Percentiles rank a stretch among this genome's conserved stretches.
phyloP scores from a whole-genome alignment of 2,329 filamentous ascomycete genomes.

The Xylaria sp. region DNA sequence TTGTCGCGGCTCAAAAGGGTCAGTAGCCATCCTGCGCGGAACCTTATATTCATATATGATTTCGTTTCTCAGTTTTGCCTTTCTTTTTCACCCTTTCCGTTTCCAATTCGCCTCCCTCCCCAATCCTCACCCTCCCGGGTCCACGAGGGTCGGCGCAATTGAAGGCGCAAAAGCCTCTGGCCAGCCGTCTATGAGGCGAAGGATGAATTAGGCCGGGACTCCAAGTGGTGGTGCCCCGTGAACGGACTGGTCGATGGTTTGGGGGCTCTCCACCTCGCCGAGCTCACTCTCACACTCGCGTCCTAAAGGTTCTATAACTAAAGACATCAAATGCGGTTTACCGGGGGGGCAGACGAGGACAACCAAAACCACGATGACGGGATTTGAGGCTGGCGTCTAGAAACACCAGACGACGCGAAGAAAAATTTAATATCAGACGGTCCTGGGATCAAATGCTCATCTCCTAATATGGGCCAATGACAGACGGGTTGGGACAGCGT shows the following conservation, averaged over 20 bases:
- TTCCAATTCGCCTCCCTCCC: constrained; percentile 28
- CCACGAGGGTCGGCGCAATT: constrained; percentile 20
- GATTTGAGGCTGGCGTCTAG: constrained; percentile 21
- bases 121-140: constrained; percentile 30
- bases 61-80: background rate
- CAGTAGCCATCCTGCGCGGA: constrained; percentile 46
- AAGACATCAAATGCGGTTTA: constrained; percentile 50
- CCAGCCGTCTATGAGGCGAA: constrained; percentile 16
- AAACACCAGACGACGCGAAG: constrained; percentile 22
- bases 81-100: constrained; percentile 2
- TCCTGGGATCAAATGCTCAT: constrained; percentile 22
- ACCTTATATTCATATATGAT: constrained; percentile 2
- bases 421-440: constrained; percentile 12
- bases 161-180: constrained; percentile 13
- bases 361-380: constrained; percentile 22
- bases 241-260: constrained; percentile 35
- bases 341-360: constrained; percentile 19
- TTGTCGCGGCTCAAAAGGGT: constrained; percentile 49
- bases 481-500: constrained; percentile 32
- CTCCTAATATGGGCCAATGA: constrained; percentile 39
- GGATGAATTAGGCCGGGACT: constrained; percentile 34
- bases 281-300: constrained; percentile 43
- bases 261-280: constrained; percentile 44
- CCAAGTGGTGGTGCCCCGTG: constrained; percentile 37
- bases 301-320: constrained; percentile 39